Evolutionary conservation across 2,329 filamentous ascomycete genomes (phyloP), one percentile per base, ranked within the genome.

Genomic region (Epichloe baconii): DNA sequence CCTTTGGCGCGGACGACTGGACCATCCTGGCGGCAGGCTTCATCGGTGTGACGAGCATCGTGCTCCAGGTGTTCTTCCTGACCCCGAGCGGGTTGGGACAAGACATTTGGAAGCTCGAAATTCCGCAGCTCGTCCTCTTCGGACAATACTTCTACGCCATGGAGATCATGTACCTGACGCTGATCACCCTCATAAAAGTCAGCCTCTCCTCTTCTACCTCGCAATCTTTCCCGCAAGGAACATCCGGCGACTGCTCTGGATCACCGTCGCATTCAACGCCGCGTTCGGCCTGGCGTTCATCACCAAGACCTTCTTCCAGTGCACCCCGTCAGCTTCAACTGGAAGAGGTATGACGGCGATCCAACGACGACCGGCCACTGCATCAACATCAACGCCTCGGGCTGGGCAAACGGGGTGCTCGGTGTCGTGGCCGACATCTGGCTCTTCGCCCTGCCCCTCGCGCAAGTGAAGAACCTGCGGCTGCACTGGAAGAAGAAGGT

Each of bases 161-260:
- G 55, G 64, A 66, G 44, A 49, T 60, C n/a, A 34, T 73, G 43
- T 72, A 75, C 57, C 71, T 74, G 57, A 52, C 60, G 5, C 60
- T 68, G 14, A 59, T 73, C n/a, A 62, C 66, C 36, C 59, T 72
- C 47, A 66, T 71, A 21, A 73, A 75, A 53, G 60, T 72, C 19
- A 69, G 73, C 4, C 65, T 78, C 34, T 64, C 77, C 63, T 73
- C 54, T 73, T 77, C 60, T 76, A 75, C 56, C 63, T 72, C 34
- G 68, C 70, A 46, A 71, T 77, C 50, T 77, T 77, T 52, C 70
- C 69, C 0, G 55, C 58, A 1, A 55, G 41, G 2, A 50, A 45
- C 6, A 63, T 73, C 31, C 63, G 64, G 17, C 60, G 59, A n/a
- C 36, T 69, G 14, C 59, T 72, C 15, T 65, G 63, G 57, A 62